phyloP scores from a whole-genome alignment of 2,329 filamentous ascomycete genomes.

The Colletotrichum camelliae region DNA sequence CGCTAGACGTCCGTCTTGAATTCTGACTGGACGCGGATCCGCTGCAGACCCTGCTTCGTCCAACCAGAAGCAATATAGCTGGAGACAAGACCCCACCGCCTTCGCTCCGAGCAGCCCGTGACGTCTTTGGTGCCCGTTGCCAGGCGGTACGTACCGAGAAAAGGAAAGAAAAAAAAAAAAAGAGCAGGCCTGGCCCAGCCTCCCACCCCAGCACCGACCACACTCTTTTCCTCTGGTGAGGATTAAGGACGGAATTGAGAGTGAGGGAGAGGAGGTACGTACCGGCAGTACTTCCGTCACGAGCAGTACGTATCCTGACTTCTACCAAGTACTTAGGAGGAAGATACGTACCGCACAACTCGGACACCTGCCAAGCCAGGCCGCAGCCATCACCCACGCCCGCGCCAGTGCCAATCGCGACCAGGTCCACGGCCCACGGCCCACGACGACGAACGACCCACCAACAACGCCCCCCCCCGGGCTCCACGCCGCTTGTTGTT shows the following conservation, averaged over 20 bases:
- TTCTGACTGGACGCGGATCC: not conserved
- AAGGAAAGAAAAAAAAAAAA: not conserved
- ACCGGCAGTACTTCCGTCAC: not conserved
- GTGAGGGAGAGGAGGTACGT: not conserved
- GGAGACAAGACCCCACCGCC: not conserved
- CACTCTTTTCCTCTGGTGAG: not conserved
- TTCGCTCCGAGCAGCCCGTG: not conserved
- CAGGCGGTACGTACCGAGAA: not conserved
- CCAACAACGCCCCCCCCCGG: not conserved
- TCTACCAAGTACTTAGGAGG: not conserved
- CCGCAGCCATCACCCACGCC: not conserved
- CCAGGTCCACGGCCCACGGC: not conserved
- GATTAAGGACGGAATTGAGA: no score
- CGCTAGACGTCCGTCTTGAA: not conserved
- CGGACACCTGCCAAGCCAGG: not conserved
- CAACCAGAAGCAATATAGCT: slow-evolving; percentile 1
- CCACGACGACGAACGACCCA: not conserved
- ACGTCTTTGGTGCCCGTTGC: not conserved
- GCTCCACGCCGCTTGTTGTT: not conserved
- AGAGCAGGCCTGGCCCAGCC: not conserved
- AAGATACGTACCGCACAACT: not conserved
- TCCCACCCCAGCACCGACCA: not conserved
- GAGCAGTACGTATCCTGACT: not conserved
- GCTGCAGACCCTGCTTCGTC: slow-evolving; percentile 3
- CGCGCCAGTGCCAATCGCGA: not conserved